Evolutionary conservation across 495 filamentous ascomycete species (phyloP).

Genomic region (Tuber umbilicatum): DNA sequence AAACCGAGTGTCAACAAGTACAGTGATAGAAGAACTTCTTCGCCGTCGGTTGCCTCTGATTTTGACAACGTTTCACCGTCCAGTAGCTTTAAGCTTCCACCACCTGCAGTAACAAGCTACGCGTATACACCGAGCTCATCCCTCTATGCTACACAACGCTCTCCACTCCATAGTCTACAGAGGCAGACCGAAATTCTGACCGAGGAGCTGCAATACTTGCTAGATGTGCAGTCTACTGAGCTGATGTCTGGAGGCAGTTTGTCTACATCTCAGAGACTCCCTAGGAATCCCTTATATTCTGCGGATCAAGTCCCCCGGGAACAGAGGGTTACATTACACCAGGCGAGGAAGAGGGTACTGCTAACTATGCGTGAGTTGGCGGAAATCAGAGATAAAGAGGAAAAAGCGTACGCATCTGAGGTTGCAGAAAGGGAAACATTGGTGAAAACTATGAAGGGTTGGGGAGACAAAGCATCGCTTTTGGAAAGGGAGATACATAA

Average conservation of each 20-base stretch:
- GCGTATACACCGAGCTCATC: constrained; percentile 26
- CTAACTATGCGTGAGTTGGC: constrained; percentile 65
- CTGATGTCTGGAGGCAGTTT: constrained; percentile 47
- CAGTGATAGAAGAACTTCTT: constrained; percentile 2
- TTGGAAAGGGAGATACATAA: constrained; percentile 57
- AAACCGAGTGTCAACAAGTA: constrained; percentile 10
- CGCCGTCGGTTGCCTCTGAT: not conserved
- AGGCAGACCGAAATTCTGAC: constrained; percentile 60
- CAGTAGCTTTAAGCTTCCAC: constrained; percentile 25
- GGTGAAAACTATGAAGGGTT: constrained; percentile 55
- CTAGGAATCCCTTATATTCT: not conserved
- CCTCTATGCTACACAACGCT: constrained; percentile 27
- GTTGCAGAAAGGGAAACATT: constrained; percentile 54
- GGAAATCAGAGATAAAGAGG: constrained; percentile 65
- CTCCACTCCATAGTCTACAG: constrained; percentile 45
- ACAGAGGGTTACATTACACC: constrained; percentile 22
- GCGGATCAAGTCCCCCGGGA: constrained; percentile 6
- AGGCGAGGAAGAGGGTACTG: constrained; percentile 64
- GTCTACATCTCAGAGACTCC: constrained; percentile 11
- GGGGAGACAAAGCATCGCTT: constrained; percentile 51
- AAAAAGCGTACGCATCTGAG: constrained; percentile 54
- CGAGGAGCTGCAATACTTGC: constrained; percentile 65
- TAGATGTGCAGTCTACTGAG: constrained; percentile 79
- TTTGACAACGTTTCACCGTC: constrained; percentile 13
- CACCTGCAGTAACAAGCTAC: constrained; percentile 31